Evolutionary conservation across 129 eudicot genomes (phyloP).

Genomic region (Rutidosis leptorrhynchoides): DNA sequence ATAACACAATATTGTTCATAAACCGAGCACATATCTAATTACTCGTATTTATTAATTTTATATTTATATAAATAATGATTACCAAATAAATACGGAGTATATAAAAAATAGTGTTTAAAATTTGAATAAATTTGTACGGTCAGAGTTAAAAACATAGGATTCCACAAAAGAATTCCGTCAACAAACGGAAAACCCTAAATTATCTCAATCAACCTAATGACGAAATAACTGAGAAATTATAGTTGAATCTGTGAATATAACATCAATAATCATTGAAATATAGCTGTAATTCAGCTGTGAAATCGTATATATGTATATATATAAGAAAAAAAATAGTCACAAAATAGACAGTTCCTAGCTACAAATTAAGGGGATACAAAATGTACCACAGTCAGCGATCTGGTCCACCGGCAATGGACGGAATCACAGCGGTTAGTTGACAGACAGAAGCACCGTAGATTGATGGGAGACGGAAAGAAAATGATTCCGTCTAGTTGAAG

Average conservation of each 20-base stretch:
- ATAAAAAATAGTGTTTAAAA: too few species aligned
- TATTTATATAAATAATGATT: too few species aligned
- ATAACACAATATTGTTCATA: too few species aligned
- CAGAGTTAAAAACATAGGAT: too few species aligned
- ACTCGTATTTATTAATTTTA: too few species aligned
- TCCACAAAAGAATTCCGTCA: not conserved
- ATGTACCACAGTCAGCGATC: slow-evolving; percentile 5
- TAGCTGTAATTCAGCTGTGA: not conserved
- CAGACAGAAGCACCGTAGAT: slow-evolving; percentile 6
- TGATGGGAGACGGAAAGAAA: slow-evolving; percentile 18
- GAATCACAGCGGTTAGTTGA: not conserved
- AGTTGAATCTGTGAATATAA: not conserved
- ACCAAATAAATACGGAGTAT: too few species aligned
- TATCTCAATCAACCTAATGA: too few species aligned
- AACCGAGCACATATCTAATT: too few species aligned
- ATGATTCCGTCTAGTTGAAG: too few species aligned
- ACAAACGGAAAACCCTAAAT: slow-evolving; percentile 2
- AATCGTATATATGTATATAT: not conserved
- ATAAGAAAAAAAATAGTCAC: too few species aligned
- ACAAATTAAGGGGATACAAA: slow-evolving; percentile 3
- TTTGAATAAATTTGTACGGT: too few species aligned
- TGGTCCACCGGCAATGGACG: not conserved
- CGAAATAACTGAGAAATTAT: not conserved
- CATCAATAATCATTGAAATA: not conserved
- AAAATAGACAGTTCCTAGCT: not conserved